Percentiles rank a stretch among this genome's conserved stretches.
Evolutionary conservation across 2,329 filamentous ascomycete species (phyloP).

Genomic region (Fusarium sp.): DNA sequence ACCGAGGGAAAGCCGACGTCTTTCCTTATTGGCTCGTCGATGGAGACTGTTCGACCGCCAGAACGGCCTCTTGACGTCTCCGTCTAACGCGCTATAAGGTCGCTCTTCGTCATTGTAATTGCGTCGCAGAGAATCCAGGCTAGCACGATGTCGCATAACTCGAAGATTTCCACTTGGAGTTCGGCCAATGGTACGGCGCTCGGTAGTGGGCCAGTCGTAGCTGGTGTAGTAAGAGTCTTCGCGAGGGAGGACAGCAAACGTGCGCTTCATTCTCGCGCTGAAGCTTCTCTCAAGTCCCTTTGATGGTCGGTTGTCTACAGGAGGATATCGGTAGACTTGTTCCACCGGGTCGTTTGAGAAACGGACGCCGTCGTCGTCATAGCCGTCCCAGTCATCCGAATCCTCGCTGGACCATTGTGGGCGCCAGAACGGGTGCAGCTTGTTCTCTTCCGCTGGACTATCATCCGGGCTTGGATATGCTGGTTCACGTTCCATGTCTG

Average conservation of each 20-base stretch:
- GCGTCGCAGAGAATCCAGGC: constrained; percentile 56
- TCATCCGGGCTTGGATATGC: constrained; percentile 59
- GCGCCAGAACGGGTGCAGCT: constrained; percentile 71
- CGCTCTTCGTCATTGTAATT: constrained; percentile 44
- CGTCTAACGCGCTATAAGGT: constrained; percentile 50
- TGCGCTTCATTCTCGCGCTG: constrained; percentile 66
- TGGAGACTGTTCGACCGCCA: constrained; percentile 49
- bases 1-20: constrained; percentile 55
- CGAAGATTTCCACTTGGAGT: constrained; percentile 70
- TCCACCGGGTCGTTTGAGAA: constrained; percentile 52
- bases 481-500: constrained; percentile 43
- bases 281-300: constrained; percentile 59
- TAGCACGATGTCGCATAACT: constrained; percentile 67
- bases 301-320: constrained; percentile 60
- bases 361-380: constrained; percentile 40
- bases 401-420: constrained; percentile 60
- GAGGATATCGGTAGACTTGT: constrained; percentile 60
- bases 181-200: constrained; percentile 69
- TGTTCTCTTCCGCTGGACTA: constrained; percentile 63
- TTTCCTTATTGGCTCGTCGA: constrained; percentile 41
- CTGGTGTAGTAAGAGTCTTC: constrained; percentile 48
- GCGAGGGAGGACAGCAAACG: constrained; percentile 70
- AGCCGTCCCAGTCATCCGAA: constrained; percentile 45
- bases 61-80: constrained; percentile 40
- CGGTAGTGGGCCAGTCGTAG: constrained; percentile 53